A percentile compares a stretch with the other conserved stretches of the same genome.
These are phyloP conservation scores for Coccinonectria pachysandricola DNA, from an alignment of 2,329 filamentous ascomycete species.

Conservation along the genomic window DNA sequence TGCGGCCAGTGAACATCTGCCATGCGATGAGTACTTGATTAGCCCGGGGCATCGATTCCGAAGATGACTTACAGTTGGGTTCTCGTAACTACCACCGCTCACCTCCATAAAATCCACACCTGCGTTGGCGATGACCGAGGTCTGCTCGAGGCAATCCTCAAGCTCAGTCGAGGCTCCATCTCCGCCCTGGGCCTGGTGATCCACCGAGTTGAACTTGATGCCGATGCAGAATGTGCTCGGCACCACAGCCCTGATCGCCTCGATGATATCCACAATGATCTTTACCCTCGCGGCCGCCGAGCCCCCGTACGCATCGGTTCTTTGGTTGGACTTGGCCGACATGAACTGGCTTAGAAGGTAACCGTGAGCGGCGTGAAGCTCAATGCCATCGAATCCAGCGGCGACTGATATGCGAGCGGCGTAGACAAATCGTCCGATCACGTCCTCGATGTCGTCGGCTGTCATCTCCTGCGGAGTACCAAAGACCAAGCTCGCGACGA, in stretches of 20 bases:
- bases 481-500: conserved; percentile 29
- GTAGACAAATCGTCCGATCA: conserved; percentile 41
- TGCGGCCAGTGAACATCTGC: conserved; percentile 25
- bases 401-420: conserved; percentile 37
- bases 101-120: conserved; percentile 60
- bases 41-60: neutral
- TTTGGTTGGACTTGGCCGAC: conserved; percentile 36
- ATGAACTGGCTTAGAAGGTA: conserved; percentile 49
- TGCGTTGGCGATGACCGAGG: conserved; percentile 35
- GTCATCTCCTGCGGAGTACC: conserved; percentile 49
- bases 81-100: conserved; percentile 50
- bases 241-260: conserved; percentile 29
- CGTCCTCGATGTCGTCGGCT: conserved; percentile 39
- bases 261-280: conserved; percentile 40
- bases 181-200: conserved; percentile 34
- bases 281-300: conserved; percentile 35
- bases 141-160: conserved; percentile 47
- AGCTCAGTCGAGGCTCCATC: conserved; percentile 22
- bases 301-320: conserved; percentile 48
- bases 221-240: conserved; percentile 36
- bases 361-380: conserved; percentile 43
- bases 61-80: conserved; percentile 30
- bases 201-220: conserved; percentile 47
- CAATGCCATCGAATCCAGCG: conserved; percentile 35
- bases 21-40: conserved; percentile 1